phyloP scores from a whole-genome alignment of 2,329 filamentous ascomycete species.

The Epichloe bromicola region DNA sequence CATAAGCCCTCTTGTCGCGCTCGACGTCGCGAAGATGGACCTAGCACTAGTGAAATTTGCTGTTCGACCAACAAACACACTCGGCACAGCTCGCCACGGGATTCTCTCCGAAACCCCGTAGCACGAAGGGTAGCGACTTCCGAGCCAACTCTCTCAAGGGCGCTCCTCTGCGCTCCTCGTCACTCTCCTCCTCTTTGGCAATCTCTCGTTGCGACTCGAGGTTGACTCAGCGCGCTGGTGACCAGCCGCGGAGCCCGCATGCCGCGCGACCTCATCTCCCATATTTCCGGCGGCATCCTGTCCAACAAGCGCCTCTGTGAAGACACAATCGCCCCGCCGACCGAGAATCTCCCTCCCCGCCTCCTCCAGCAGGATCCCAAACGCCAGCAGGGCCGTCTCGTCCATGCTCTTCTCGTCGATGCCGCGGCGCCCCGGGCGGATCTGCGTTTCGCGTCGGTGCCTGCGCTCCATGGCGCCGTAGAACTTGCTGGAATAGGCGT shows the following conservation, averaged over 20 bases:
- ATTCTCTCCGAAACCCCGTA: background rate
- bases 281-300: background rate
- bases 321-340: slow-evolving; percentile 53
- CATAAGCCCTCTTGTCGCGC: no score
- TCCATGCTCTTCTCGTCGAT: slow-evolving; percentile 54
- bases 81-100: no score
- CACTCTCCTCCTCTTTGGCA: slow-evolving; percentile 21
- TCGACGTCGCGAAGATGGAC: no score
- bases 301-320: slow-evolving; percentile 41
- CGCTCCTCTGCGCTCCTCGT: slow-evolving; percentile 3
- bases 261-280: slow-evolving; percentile 9
- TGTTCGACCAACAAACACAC: no score
- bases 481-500: slow-evolving; percentile 54
- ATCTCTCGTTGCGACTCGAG: slow-evolving; percentile 9
- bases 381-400: slow-evolving; percentile 62
- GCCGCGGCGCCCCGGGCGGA: slow-evolving; percentile 12
- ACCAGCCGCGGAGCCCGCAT: slow-evolving; percentile 10
- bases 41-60: no score
- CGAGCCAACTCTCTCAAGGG: background rate
- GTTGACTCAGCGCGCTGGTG: slow-evolving; percentile 12
- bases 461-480: slow-evolving; percentile 35
- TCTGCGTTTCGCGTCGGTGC: slow-evolving; percentile 2
- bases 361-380: slow-evolving; percentile 67
- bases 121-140: background rate
- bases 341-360: slow-evolving; percentile 48